Conservation (phyloP, 768 basidiomycete genomes). For the Lentinula sp. region DNA sequence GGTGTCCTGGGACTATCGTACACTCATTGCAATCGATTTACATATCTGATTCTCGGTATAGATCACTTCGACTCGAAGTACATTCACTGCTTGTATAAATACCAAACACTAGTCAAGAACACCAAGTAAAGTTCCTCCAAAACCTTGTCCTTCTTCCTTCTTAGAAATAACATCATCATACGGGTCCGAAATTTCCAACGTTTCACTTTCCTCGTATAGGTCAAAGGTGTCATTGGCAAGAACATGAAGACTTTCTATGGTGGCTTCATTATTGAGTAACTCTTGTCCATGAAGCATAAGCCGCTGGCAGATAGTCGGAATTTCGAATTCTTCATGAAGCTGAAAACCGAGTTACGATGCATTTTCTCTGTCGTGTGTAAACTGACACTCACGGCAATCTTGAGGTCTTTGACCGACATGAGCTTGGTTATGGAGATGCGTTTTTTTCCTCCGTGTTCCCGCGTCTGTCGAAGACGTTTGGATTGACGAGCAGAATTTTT, state of each 20-base stretch:
- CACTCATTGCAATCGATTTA: constrained; percentile 7
- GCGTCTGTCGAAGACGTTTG: constrained; percentile 57
- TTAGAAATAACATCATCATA: constrained; percentile 38
- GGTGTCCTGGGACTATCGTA: constrained; percentile 19
- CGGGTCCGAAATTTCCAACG: constrained; percentile 48
- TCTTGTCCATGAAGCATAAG: constrained; percentile 58
- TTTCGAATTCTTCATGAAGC: constrained; percentile 56
- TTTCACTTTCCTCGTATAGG: constrained; percentile 57
- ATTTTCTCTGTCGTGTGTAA: neutral
- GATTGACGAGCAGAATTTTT: constrained; percentile 58
- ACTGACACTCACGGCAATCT: constrained; percentile 51
- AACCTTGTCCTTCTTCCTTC: constrained; percentile 60
- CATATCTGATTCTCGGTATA: constrained; percentile 9
- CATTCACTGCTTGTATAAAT: constrained; percentile 1
- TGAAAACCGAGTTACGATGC: constrained; percentile 19
- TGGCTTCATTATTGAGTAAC: constrained; percentile 55
- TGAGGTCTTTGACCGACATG: constrained; percentile 75
- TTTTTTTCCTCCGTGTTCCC: constrained; percentile 42
- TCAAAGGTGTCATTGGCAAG: constrained; percentile 59
- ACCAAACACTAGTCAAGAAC: constrained; percentile 16
- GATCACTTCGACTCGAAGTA: neutral
- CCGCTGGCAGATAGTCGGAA: constrained; percentile 75
- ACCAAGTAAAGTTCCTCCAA: constrained; percentile 67
- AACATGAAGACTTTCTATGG: constrained; percentile 47
- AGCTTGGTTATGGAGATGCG: constrained; percentile 53